Evolutionary conservation across 129 eudicot genomes (phyloP).

Genomic region (Pulicaria dysenterica): DNA sequence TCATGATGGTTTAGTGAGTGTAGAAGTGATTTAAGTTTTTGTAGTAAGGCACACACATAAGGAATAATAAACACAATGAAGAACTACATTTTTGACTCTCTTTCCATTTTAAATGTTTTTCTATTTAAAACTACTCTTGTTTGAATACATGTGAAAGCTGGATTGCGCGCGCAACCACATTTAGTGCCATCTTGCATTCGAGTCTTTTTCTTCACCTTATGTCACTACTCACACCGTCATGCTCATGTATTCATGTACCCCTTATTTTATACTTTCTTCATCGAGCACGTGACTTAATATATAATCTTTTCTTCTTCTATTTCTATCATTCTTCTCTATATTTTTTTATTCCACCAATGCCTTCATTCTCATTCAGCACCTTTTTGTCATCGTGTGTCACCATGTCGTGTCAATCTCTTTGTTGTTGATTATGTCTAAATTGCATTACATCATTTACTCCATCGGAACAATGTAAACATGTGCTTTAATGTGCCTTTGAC

Average conservation of each 20-base stretch:
- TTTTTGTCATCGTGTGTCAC: conserved; percentile 4
- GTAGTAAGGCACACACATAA: conserved; percentile 2
- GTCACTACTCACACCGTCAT: conserved; percentile 25
- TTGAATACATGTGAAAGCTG: conserved; percentile 20
- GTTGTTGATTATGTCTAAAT: background rate
- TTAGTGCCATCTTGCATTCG: background rate
- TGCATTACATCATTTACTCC: background rate
- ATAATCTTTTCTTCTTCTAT: conserved; percentile 8
- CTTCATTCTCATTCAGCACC: background rate
- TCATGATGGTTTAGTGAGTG: conserved; percentile 18
- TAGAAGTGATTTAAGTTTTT: conserved; percentile 1
- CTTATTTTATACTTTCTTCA: conserved; percentile 12
- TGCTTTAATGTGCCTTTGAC: conserved; percentile 10
- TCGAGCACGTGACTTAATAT: conserved; percentile 11
- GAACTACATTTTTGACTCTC: background rate
- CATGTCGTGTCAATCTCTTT: background rate
- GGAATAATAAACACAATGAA: conserved; percentile 12
- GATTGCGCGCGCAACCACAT: conserved; percentile 7
- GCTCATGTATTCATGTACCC: conserved; percentile 20
- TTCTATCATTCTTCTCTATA: conserved; percentile 18
- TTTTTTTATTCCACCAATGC: background rate
- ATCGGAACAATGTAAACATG: background rate
- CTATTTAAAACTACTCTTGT: conserved; percentile 20
- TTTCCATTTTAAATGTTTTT: conserved; percentile 13
- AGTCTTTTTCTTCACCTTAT: background rate